Conservation (phyloP, 1,284 basidiomycete genomes). For the Moesziomyces antarcticus region DNA sequence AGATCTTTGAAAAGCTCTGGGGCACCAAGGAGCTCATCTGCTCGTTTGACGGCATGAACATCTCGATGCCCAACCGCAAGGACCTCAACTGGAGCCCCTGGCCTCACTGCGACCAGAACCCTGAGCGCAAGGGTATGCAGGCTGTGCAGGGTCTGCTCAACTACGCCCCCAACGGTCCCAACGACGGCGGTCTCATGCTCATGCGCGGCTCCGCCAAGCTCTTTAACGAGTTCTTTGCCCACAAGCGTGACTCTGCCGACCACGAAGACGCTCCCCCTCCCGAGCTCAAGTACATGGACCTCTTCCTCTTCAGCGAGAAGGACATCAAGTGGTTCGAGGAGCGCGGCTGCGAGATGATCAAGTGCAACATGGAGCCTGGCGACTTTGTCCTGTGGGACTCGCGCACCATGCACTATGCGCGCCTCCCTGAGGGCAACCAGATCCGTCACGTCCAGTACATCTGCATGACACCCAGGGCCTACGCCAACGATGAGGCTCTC, state of each 20-base stretch:
- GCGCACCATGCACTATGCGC: slow-evolving; percentile 49
- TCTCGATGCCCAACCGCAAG: slow-evolving; percentile 23
- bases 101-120: slow-evolving; percentile 69
- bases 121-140: slow-evolving; percentile 65
- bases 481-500: slow-evolving; percentile 11
- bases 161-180: slow-evolving; percentile 68
- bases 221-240: slow-evolving; percentile 68
- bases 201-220: slow-evolving; percentile 67
- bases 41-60: slow-evolving; percentile 58
- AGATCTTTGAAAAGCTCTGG: slow-evolving; percentile 68
- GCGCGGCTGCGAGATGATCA: slow-evolving; percentile 59
- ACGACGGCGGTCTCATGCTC: slow-evolving; percentile 70
- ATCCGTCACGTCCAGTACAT: slow-evolving; percentile 37
- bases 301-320: slow-evolving; percentile 61
- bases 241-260: slow-evolving; percentile 48
- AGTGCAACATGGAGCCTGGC: slow-evolving; percentile 58
- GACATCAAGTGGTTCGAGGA: slow-evolving; percentile 62
- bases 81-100: slow-evolving; percentile 59
- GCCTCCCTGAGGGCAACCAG: slow-evolving; percentile 12
- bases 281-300: slow-evolving; percentile 49
- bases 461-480: slow-evolving; percentile 13
- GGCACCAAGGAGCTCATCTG: slow-evolving; percentile 69
- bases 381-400: slow-evolving; percentile 59
- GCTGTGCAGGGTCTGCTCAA: slow-evolving; percentile 70
- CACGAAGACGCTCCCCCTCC: slow-evolving; percentile 47